phyloP scores from a whole-genome alignment of 2,329 filamentous ascomycete species.

The Aspergillus fumigatus region DNA sequence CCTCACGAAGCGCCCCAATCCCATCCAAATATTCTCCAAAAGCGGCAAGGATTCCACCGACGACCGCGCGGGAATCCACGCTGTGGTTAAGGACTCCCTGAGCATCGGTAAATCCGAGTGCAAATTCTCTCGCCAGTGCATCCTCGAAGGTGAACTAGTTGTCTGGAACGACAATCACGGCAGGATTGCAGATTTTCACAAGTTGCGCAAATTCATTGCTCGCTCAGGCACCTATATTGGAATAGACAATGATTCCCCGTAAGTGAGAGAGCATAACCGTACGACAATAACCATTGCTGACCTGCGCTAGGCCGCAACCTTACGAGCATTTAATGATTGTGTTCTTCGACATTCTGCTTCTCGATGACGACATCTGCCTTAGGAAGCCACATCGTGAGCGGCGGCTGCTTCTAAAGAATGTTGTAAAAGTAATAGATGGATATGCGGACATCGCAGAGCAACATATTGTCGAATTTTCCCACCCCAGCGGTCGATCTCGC shows the following conservation, averaged over 20 bases:
- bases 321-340: constrained; percentile 58
- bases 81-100: constrained; percentile 61
- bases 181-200: constrained; percentile 70
- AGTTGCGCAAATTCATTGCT: constrained; percentile 73
- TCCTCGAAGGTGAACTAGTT: constrained; percentile 78
- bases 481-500: constrained; percentile 46
- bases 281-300: constrained; percentile 10
- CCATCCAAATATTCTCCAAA: constrained; percentile 83
- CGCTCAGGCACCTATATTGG: constrained; percentile 68
- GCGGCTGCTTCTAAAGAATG: constrained; percentile 51
- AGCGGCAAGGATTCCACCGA: constrained; percentile 82
- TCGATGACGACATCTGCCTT: constrained; percentile 53
- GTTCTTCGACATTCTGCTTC: constrained; percentile 56
- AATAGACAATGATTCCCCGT: constrained; percentile 65
- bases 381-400: constrained; percentile 40
- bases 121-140: constrained; percentile 61
- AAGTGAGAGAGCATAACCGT: constrained; percentile 22
- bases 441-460: constrained; percentile 64
- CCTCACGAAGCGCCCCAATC: constrained; percentile 48
- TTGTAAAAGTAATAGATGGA: constrained; percentile 55
- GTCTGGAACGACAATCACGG: constrained; percentile 66
- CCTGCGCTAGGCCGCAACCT: constrained; percentile 37
- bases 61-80: constrained; percentile 62
- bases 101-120: constrained; percentile 56
- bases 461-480: constrained; percentile 62